Percentiles rank a stretch among this genome's conserved stretches.
Evolutionary conservation across 1,284 basidiomycete genomes (phyloP).

Genomic region (Austropuccinia psidii): DNA sequence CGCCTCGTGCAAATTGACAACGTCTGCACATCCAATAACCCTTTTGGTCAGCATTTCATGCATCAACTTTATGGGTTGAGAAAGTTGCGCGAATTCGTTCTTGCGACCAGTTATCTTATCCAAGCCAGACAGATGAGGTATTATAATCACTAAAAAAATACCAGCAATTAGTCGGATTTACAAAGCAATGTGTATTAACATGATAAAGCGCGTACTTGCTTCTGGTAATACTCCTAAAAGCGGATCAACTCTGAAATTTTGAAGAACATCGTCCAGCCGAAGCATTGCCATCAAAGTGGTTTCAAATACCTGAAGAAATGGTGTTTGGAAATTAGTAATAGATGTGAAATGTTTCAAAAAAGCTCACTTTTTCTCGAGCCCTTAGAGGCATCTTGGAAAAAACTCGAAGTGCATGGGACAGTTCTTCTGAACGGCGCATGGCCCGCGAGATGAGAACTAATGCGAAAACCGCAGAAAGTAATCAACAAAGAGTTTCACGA

Average conservation of each 20-base stretch:
- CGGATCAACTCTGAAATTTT: conserved; percentile 32
- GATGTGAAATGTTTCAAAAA: background rate
- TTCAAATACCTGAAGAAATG: conserved; percentile 21
- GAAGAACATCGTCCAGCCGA: conserved; percentile 32
- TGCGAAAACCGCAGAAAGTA: background rate
- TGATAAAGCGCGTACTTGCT: conserved; percentile 16
- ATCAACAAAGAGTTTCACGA: too few species aligned
- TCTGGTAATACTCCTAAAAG: conserved; percentile 35
- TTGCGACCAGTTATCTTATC: background rate
- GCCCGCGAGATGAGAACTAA: conserved; percentile 22
- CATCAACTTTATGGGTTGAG: conserved; percentile 20
- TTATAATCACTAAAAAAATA: conserved; percentile 19
- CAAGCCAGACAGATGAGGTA: background rate
- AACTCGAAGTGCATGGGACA: background rate
- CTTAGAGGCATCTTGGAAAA: conserved; percentile 31
- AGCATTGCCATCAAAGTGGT: conserved; percentile 19
- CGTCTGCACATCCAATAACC: conserved; percentile 16
- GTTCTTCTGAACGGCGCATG: conserved; percentile 17
- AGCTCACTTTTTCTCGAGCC: conserved; percentile 24
- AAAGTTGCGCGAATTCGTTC: conserved; percentile 24
- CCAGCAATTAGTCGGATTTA: background rate
- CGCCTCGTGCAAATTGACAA: conserved; percentile 20
- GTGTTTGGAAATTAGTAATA: background rate
- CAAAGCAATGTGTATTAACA: background rate
- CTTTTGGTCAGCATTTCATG: conserved; percentile 19